Evolutionary conservation across 179 eudicot species (phyloP), one percentile per base, ranked within the genome.

Genomic region (Corrigiola litoralis): DNA sequence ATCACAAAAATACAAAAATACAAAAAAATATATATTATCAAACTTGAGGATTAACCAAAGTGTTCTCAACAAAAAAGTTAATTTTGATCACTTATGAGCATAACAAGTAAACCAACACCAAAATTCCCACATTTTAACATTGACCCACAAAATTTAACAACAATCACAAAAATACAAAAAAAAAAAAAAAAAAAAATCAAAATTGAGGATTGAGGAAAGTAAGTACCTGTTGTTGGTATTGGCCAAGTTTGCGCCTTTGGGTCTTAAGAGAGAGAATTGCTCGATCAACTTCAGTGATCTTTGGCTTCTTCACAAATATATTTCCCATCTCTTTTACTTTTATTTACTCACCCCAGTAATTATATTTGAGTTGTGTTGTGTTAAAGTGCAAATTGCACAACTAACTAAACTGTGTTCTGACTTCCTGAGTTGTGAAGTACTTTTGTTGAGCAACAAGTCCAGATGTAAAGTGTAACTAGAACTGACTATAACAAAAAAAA

Each of bases 211-310:
- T n/a, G n/a, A n/a, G 6, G 36, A 7, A 29, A n/a, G 28, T 45
- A 16, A 45, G 16, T 69, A 90, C 99, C 99, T 87, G 83, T 23
- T 85, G 89, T 72, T 90, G 99, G 62, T 94, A 94, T 65, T 94
- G 94, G 36, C 87, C 97, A 63, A 94, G 95, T 69, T 90, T 94
- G 29, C 99, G 97, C 62, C 99, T 81, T 63, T 94, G 99, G 46
- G 99, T 94, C 64, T 94, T 94, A 52, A 94, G 95, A 72, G 95
- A 82, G 44, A 94, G 94, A 65, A 94, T 90, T 14, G 99, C 99
- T 51, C 79, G 88, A 76, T 94, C 99, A 1, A 94, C 97, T 17
- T 94, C 97, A 24, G 99, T 94, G 45, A 94, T 84, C 79, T 90
- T 94, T 41, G 99, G 99, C 65, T 90, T 94, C 76, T 86, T 94